A percentile compares a stretch with the other conserved stretches of the same genome.
Conservation (phyloP, 225 moss, liverwort and hornwort species). For the Polytrichum formosum region DNA sequence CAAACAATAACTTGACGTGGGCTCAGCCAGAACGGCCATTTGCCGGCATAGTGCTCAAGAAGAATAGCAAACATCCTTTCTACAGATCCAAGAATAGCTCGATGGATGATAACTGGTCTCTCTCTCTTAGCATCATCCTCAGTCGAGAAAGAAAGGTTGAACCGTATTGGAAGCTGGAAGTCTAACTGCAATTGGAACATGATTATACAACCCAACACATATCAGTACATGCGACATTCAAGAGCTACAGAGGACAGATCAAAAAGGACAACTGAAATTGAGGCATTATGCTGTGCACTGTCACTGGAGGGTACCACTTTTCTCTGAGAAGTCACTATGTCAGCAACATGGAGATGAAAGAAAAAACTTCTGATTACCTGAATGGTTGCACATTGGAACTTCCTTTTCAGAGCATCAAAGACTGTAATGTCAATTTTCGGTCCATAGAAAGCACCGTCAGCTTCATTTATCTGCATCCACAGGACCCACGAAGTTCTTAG, state of each 20-base stretch:
- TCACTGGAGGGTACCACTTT: no score
- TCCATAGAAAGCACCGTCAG: conserved; percentile 98
- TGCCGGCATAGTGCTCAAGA: conserved; percentile 92
- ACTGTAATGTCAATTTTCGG: conserved; percentile 96
- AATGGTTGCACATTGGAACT: conserved; percentile 93
- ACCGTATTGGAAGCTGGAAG: conserved; percentile 86
- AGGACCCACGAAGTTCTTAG: not conserved
- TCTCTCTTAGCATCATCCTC: conserved; percentile 77
- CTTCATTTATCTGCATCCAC: conserved; percentile 68
- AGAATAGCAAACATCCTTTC: conserved; percentile 96
- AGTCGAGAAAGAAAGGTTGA: conserved; percentile 72
- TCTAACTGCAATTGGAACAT: conserved; percentile 60
- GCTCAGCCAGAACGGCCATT: conserved; percentile 99
- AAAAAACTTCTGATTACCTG: conserved; percentile 43
- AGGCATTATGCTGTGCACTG: no score
- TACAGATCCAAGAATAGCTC: conserved; percentile 92
- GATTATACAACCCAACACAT: no score
- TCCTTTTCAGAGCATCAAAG: conserved; percentile 88
- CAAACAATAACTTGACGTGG: conserved; percentile 97
- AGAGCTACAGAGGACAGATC: no score
- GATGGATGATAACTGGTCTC: conserved; percentile 84
- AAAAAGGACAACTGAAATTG: no score
- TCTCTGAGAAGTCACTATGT: no score
- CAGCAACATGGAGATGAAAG: not conserved
- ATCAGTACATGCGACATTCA: no score